Conservation (phyloP, 2,329 filamentous ascomycete genomes). For the Pestalotiopsis sp. region DNA sequence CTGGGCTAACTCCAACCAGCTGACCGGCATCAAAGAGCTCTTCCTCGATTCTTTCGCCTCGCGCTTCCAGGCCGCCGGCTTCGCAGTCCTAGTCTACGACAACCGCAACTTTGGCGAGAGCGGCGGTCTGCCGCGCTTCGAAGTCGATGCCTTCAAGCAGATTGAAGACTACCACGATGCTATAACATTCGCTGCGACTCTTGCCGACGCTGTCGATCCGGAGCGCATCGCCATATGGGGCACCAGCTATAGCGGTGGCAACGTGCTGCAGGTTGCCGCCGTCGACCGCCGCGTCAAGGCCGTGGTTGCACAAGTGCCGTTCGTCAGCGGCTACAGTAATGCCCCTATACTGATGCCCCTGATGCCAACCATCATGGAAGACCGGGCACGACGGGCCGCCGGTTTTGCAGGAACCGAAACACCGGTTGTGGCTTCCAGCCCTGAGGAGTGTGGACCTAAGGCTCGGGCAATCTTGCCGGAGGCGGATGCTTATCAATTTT, state of each 20-base stretch:
- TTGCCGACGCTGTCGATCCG: constrained; percentile 18
- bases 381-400: not conserved
- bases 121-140: constrained; percentile 29
- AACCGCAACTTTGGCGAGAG: constrained; percentile 35
- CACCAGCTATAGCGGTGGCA: constrained; percentile 37
- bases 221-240: constrained; percentile 37
- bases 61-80: constrained; percentile 19
- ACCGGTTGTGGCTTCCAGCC: no score
- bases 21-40: not conserved
- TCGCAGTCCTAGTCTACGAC: constrained; percentile 36
- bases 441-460: not conserved
- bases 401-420: not conserved
- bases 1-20: not conserved
- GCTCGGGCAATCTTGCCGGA: not conserved
- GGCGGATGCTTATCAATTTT: not conserved
- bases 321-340: constrained; percentile 28
- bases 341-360: not conserved
- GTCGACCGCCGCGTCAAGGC: constrained; percentile 41
- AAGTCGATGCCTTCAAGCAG: constrained; percentile 34
- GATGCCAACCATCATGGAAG: not conserved
- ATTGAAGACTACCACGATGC: constrained; percentile 37
- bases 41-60: constrained; percentile 24
- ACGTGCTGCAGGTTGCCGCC: constrained; percentile 40
- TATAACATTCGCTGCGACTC: constrained; percentile 37
- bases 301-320: constrained; percentile 39